Evolutionary conservation across 2,329 filamentous ascomycete genomes (phyloP).

Genomic region (Aureobasidium lini): DNA sequence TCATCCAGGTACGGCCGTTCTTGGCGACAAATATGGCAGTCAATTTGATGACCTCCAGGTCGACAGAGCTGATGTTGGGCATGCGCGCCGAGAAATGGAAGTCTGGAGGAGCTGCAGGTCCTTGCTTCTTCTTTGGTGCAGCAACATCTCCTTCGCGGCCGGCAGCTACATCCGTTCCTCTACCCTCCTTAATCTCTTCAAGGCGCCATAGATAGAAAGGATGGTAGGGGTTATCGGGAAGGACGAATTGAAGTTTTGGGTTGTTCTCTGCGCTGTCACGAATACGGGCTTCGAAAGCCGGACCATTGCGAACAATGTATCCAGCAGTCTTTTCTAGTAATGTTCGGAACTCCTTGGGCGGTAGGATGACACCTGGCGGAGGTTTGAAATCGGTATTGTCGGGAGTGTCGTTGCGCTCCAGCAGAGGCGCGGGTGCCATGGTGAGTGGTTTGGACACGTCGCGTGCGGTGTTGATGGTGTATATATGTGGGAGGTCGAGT

Average conservation of each 20-base stretch:
- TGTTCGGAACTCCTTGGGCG: slow-evolving; percentile 72
- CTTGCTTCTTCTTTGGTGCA: slow-evolving; percentile 59
- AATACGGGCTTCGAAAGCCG: slow-evolving; percentile 71
- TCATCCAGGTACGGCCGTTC: slow-evolving; percentile 88
- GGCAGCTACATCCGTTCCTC: slow-evolving; percentile 70
- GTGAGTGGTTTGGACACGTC: neutral
- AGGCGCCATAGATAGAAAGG: slow-evolving; percentile 88
- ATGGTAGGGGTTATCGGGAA: slow-evolving; percentile 72
- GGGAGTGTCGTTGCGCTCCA: slow-evolving; percentile 20
- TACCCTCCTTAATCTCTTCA: slow-evolving; percentile 73
- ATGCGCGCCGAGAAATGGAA: slow-evolving; percentile 94
- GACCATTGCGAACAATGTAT: slow-evolving; percentile 66
- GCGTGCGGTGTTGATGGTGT: neutral
- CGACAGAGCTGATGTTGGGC: slow-evolving; percentile 93
- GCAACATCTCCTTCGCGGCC: slow-evolving; percentile 61
- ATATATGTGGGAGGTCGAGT: neutral
- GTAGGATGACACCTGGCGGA: slow-evolving; percentile 76
- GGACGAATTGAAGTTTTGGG: slow-evolving; percentile 87
- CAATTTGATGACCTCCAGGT: slow-evolving; percentile 64
- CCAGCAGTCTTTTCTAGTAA: slow-evolving; percentile 92
- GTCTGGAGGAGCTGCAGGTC: slow-evolving; percentile 75
- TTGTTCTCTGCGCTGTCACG: slow-evolving; percentile 76
- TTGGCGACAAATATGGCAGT: slow-evolving; percentile 90
- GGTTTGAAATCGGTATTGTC: slow-evolving; percentile 62
- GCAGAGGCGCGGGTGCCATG: slow-evolving; percentile 26